Evolutionary conservation across 257 asterid genomes (phyloP).

Genomic region (Ilex aquifolium): DNA sequence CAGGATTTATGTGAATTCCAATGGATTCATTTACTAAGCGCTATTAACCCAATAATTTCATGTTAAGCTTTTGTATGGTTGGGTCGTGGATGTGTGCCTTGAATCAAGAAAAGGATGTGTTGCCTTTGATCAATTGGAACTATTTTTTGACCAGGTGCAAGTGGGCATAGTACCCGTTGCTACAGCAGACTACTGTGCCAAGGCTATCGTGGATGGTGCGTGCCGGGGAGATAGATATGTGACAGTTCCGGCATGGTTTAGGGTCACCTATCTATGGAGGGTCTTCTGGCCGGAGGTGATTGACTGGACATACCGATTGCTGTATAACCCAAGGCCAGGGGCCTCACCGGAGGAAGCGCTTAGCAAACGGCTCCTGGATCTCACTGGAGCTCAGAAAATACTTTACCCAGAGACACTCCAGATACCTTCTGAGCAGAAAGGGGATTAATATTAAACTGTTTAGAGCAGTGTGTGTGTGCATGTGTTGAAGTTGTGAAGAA

Average conservation of each 20-base stretch:
- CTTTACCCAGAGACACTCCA: constrained; percentile 40
- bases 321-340: constrained; percentile 21
- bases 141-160: constrained; percentile 27
- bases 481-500: no score
- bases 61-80: no score
- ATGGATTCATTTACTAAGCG: no score
- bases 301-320: constrained; percentile 55
- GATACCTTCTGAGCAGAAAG: constrained; percentile 20
- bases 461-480: no score
- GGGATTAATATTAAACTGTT: constrained; percentile 9
- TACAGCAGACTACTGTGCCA: constrained; percentile 31
- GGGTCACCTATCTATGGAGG: constrained; percentile 22
- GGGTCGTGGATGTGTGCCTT: no score
- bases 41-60: no score
- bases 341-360: constrained; percentile 21
- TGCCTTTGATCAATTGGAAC: no score
- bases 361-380: constrained; percentile 39
- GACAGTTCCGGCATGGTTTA: constrained; percentile 47
- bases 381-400: constrained; percentile 28
- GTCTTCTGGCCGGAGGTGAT: constrained; percentile 37
- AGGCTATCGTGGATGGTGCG: constrained; percentile 41
- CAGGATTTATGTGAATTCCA: no score
- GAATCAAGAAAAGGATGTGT: no score
- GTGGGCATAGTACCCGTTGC: constrained; percentile 34
- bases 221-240: constrained; percentile 62